phyloP scores from a whole-genome alignment of 495 filamentous ascomycete genomes.

The Rhizodiscina lignyota region DNA sequence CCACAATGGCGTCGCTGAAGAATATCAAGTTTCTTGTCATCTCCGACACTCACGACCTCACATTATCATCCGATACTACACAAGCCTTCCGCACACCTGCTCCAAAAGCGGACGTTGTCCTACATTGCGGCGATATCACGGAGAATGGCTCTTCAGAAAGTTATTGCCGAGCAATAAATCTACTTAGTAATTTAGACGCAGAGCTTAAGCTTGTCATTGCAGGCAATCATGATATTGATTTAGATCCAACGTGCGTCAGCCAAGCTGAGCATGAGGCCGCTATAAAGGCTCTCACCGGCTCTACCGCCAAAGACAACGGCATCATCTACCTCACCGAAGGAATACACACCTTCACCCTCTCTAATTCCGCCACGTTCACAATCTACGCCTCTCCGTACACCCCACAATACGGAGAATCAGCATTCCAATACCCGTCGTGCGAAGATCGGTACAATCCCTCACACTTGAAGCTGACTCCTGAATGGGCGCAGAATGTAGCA shows the following conservation, averaged over 20 bases:
- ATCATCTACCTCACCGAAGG: conserved; percentile 12
- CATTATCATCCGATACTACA: too few species aligned
- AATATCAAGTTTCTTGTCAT: too few species aligned
- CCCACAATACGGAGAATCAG: conserved; percentile 5
- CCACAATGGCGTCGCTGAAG: too few species aligned
- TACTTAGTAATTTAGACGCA: conserved; percentile 2
- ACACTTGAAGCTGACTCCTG: too few species aligned
- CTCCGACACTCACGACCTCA: too few species aligned
- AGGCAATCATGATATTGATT: conserved; percentile 11
- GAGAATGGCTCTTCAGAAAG: conserved; percentile 5
- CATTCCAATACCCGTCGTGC: conserved; percentile 6
- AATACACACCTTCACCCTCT: conserved; percentile 8
- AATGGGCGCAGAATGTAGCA: too few species aligned
- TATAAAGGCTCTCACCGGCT: conserved; percentile 1
- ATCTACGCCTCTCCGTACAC: conserved; percentile 8
- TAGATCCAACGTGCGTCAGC: too few species aligned
- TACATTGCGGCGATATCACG: conserved; percentile 12
- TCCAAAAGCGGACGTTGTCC: conserved; percentile 8
- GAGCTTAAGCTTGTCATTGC: conserved; percentile 10
- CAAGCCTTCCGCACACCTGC: too few species aligned
- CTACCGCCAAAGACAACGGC: too few species aligned
- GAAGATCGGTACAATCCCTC: conserved; percentile 9
- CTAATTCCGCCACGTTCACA: conserved; percentile 6
- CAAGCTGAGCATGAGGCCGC: conserved; percentile 1
- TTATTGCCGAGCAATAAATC: conserved; percentile 1